phyloP scores from a whole-genome alignment of 1,284 basidiomycete species.

The Ceratobasidium sp. region DNA sequence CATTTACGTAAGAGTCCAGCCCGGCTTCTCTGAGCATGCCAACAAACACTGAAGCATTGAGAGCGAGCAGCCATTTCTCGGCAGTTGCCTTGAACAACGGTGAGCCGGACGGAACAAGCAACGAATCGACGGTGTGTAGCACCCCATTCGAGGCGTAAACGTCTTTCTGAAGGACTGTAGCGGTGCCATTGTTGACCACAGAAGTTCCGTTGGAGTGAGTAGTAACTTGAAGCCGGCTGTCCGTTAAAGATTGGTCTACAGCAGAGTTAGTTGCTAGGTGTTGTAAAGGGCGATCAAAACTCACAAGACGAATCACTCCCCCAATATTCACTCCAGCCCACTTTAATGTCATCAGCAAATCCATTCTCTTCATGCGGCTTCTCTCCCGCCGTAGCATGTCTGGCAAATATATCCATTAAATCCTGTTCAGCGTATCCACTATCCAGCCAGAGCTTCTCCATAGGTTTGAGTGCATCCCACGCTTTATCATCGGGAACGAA shows the following conservation, averaged over 20 bases:
- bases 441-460: constrained; percentile 83
- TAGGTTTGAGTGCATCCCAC: constrained; percentile 66
- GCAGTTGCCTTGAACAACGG: constrained; percentile 73
- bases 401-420: constrained; percentile 73
- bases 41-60: constrained; percentile 92
- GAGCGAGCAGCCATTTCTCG: constrained; percentile 87
- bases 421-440: constrained; percentile 83
- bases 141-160: constrained; percentile 95
- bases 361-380: constrained; percentile 55
- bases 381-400: constrained; percentile 66
- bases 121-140: constrained; percentile 81
- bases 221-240: constrained; percentile 2
- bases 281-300: neutral
- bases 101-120: constrained; percentile 78
- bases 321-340: constrained; percentile 45
- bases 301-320: constrained; percentile 35
- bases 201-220: constrained; percentile 23
- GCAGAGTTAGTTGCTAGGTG: neutral
- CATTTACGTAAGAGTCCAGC: constrained; percentile 77
- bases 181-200: constrained; percentile 26
- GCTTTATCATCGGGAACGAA: constrained; percentile 89
- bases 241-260: constrained; percentile 22
- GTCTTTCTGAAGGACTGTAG: constrained; percentile 66
- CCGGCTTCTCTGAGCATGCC: constrained; percentile 82
- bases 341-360: constrained; percentile 30